Conservation (phyloP, 2,329 filamentous ascomycete genomes). For the Aciculosporium take region DNA sequence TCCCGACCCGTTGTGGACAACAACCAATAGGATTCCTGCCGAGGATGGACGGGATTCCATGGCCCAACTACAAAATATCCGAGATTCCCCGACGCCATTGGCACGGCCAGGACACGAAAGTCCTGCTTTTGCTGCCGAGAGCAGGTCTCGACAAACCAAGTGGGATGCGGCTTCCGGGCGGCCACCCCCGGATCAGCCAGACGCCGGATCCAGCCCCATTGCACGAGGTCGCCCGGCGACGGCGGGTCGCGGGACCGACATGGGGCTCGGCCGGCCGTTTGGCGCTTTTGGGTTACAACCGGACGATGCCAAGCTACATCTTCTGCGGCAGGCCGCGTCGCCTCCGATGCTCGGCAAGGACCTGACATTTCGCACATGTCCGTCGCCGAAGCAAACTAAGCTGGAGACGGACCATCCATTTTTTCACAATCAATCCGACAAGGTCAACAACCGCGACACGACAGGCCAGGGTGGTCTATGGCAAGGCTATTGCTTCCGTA, state of each 20-base stretch:
- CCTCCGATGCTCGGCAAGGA: slow-evolving; percentile 84
- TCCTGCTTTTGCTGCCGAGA: slow-evolving; percentile 7
- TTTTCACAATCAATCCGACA: slow-evolving; percentile 28
- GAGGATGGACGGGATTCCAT: slow-evolving; percentile 16
- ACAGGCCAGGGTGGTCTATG: slow-evolving; percentile 55
- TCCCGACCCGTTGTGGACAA: slow-evolving; percentile 29
- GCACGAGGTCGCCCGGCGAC: slow-evolving; percentile 2
- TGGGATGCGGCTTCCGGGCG: slow-evolving; percentile 1
- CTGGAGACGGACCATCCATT: slow-evolving; percentile 64
- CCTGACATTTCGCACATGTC: slow-evolving; percentile 65
- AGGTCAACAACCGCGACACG: slow-evolving; percentile 37
- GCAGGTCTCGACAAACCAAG: not conserved
- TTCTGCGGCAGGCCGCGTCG: slow-evolving; percentile 39
- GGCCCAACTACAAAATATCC: slow-evolving; percentile 10
- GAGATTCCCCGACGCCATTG: slow-evolving; percentile 14
- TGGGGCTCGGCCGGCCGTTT: slow-evolving; percentile 29
- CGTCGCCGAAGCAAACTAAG: slow-evolving; percentile 70
- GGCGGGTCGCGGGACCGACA: slow-evolving; percentile 3
- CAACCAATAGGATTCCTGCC: slow-evolving; percentile 18
- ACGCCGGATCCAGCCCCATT: not conserved
- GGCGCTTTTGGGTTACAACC: slow-evolving; percentile 23
- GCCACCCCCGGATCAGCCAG: slow-evolving; percentile 7
- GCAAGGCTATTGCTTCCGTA: slow-evolving; percentile 53
- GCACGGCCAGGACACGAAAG: slow-evolving; percentile 9
- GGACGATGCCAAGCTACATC: slow-evolving; percentile 26